Evolutionary conservation across 306 rosid species (phyloP), one percentile per base, ranked within the genome.

Genomic region (Quercus mongolica): DNA sequence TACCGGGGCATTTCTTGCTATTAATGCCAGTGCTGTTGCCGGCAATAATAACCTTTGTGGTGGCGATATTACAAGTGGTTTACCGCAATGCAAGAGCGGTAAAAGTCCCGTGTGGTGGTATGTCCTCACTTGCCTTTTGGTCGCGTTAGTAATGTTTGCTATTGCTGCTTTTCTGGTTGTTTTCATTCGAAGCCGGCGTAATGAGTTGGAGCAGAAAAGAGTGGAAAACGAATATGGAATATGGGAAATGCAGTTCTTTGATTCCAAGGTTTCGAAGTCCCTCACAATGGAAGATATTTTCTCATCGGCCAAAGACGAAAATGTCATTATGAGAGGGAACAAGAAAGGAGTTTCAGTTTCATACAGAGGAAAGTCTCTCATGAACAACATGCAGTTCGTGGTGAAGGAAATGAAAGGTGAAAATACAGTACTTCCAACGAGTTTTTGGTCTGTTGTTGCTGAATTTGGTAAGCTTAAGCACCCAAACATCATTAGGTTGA

Each of bases 1-100:
- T n/a, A 89, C 93, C 3, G 98, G 85, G 12, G 96, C 87, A 30
- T 96, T 96, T 80, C 78, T 93, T 0, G 96, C 89, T 13, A 88
- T 93, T 35, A 91, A 96, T 25, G 85, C 89, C 0, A 93, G 93
- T 79, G 90, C 96, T 0, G 89, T 96, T 44, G 71, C 85, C 11
- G 99, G 98, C 0, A 96, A 96, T 77, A 26, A 80, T 73, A 41
- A 41, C 3, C 96, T 96, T 3, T 96, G 99, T 49, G 73, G 84
- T 28, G 70, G 83, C 5, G 78, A 79, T 17, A 33, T 14, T 18
- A 71, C 86, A 2, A 89, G 79, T 52, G 87, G 86, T 19, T 87
- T 96, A 63, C 99, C 93, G 3, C 87, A 79, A 13, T 96, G 99
- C 84, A 79, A 83, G 71, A 64, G 46, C 23, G 14, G 54, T 0